Evolutionary conservation across 2,329 filamentous ascomycete species (phyloP).

Genomic region (Apiospora sp.): DNA sequence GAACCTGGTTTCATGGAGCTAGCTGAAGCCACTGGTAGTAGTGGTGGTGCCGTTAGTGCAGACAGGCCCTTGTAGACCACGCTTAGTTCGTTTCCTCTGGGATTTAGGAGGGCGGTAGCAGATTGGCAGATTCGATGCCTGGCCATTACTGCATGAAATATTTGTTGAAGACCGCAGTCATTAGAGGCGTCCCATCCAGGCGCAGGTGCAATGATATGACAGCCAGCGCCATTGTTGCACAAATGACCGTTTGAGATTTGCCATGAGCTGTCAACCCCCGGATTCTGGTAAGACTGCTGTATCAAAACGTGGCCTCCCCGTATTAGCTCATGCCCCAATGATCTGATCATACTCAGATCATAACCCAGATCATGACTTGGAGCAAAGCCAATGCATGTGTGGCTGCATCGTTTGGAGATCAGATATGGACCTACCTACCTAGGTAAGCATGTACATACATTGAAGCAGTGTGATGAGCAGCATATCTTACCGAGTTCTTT

Average conservation of each 20-base stretch:
- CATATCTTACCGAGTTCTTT: background rate
- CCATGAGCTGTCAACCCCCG: background rate
- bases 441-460: background rate
- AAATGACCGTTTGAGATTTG: background rate
- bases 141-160: background rate
- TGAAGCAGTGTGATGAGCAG: background rate
- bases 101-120: background rate
- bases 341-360: background rate
- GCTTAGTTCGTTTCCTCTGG: background rate
- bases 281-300: background rate
- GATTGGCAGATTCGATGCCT: background rate
- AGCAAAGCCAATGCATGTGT: background rate
- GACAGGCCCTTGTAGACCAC: background rate
- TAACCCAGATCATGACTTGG: background rate
- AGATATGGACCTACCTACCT: background rate
- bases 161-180: background rate
- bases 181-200: background rate
- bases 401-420: background rate
- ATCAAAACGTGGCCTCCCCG: background rate
- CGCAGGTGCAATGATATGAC: background rate
- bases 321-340: background rate
- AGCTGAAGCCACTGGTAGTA: background rate
- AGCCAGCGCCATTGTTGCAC: background rate
- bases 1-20: background rate
- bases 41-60: background rate